Evolutionary conservation across 768 basidiomycete species (phyloP).

Genomic region (Lactifluus hygrophoroides): DNA sequence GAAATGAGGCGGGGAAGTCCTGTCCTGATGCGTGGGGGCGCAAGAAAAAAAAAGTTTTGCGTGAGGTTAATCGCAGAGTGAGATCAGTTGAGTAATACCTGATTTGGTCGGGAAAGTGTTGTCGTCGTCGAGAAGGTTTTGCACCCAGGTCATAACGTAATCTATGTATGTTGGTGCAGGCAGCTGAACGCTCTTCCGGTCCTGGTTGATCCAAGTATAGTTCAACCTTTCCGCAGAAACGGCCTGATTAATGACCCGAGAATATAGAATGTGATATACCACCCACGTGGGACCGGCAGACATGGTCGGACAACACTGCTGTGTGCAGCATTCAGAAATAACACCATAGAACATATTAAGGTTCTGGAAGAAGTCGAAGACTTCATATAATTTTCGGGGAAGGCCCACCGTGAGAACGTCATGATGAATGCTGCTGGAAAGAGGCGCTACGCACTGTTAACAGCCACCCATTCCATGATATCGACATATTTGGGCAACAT

Average conservation of each 20-base stretch:
- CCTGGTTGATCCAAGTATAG: constrained; percentile 92
- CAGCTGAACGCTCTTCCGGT: constrained; percentile 77
- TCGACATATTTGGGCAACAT: constrained; percentile 93
- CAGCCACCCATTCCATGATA: constrained; percentile 95
- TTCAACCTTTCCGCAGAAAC: constrained; percentile 49
- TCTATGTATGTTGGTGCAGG: constrained; percentile 96
- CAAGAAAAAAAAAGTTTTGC: not conserved
- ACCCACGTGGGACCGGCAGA: constrained; percentile 77
- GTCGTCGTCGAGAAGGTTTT: constrained; percentile 91
- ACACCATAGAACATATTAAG: constrained; percentile 96
- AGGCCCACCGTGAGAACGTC: not conserved
- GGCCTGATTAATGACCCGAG: not conserved
- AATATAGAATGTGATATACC: not conserved
- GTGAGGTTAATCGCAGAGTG: not conserved
- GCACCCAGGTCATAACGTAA: constrained; percentile 95
- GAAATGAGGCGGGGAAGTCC: constrained; percentile 81
- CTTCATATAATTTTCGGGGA: constrained; percentile 34
- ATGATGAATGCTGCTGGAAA: not conserved
- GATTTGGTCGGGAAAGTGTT: constrained; percentile 91
- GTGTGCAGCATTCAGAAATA: constrained; percentile 87
- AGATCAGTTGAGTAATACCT: constrained; percentile 41
- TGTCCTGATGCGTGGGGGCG: constrained; percentile 45
- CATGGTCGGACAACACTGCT: constrained; percentile 87
- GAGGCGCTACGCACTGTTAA: constrained; percentile 62
- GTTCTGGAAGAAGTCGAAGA: constrained; percentile 96